Percentiles rank a stretch among this genome's conserved stretches.
Conservation (phyloP, 768 basidiomycete genomes). For the Kwoniella sp. region DNA sequence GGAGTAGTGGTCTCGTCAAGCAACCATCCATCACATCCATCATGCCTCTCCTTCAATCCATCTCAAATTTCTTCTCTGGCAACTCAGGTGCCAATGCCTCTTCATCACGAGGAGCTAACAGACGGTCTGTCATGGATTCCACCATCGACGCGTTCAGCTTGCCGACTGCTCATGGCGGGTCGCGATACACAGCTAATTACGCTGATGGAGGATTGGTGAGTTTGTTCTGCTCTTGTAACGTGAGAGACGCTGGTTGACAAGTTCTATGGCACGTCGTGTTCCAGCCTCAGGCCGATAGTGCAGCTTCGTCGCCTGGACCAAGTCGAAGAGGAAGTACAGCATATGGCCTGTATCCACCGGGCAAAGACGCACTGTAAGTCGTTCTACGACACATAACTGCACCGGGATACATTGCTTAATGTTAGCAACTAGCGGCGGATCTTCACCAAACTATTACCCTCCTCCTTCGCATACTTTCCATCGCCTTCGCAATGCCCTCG, state of each 20-base stretch:
- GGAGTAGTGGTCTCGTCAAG: background rate
- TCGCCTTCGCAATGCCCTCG: conserved; percentile 78
- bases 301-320: conserved; percentile 47
- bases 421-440: conserved; percentile 19
- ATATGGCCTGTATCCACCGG: conserved; percentile 35
- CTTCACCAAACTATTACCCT: conserved; percentile 62
- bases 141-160: conserved; percentile 89
- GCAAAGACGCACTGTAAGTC: conserved; percentile 37
- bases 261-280: background rate
- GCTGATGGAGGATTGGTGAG: conserved; percentile 21
- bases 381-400: background rate
- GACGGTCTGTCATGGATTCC: conserved; percentile 64
- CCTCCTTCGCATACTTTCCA: conserved; percentile 80
- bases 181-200: conserved; percentile 14
- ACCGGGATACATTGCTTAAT: background rate
- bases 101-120: conserved; percentile 30
- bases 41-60: conserved; percentile 46
- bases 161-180: conserved; percentile 59
- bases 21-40: conserved; percentile 3
- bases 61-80: conserved; percentile 39
- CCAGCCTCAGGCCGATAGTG: conserved; percentile 31
- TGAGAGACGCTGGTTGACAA: background rate
- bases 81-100: conserved; percentile 14
- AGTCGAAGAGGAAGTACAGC: conserved; percentile 33
- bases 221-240: background rate